Conservation (phyloP, 164 flowering plant genomes). For the Vitis rotundifolia region DNA sequence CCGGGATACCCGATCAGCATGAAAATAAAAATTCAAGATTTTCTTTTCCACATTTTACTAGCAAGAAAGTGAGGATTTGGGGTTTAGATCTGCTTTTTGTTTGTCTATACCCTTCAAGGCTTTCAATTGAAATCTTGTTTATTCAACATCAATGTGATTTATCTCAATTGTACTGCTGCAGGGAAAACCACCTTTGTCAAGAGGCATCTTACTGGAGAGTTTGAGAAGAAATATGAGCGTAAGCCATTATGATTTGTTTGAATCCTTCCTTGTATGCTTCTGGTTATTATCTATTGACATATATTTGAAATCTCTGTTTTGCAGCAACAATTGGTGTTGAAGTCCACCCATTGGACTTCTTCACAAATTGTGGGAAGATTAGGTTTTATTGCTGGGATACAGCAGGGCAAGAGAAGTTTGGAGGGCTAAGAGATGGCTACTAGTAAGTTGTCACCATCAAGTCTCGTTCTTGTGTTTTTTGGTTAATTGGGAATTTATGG, state of each 20-base stretch:
- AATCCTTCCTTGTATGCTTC: no score
- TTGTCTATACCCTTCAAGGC: no score
- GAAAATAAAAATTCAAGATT: no score
- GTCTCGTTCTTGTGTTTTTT: no score
- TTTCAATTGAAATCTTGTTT: no score
- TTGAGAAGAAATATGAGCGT: slow-evolving; percentile 29
- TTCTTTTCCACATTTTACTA: no score
- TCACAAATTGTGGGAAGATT: slow-evolving; percentile 22
- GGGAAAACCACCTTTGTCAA: slow-evolving; percentile 27
- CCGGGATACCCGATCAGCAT: no score
- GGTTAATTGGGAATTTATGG: no score
- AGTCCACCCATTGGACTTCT: slow-evolving; percentile 22
- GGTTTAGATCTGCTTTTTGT: no score
- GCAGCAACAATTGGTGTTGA: slow-evolving; percentile 20
- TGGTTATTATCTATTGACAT: background rate
- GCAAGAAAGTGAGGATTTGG: no score
- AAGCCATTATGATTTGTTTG: background rate
- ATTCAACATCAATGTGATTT: background rate
- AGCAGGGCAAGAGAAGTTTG: slow-evolving; percentile 26
- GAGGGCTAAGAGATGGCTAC: slow-evolving; percentile 28
- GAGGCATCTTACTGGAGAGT: slow-evolving; percentile 23
- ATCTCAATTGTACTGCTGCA: background rate
- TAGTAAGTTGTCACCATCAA: slow-evolving; percentile 9
- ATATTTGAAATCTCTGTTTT: background rate
- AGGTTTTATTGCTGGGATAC: slow-evolving; percentile 27